Base-by-base conservation (phyloP, 345 rosid species). In the Brassica incana region DNA sequence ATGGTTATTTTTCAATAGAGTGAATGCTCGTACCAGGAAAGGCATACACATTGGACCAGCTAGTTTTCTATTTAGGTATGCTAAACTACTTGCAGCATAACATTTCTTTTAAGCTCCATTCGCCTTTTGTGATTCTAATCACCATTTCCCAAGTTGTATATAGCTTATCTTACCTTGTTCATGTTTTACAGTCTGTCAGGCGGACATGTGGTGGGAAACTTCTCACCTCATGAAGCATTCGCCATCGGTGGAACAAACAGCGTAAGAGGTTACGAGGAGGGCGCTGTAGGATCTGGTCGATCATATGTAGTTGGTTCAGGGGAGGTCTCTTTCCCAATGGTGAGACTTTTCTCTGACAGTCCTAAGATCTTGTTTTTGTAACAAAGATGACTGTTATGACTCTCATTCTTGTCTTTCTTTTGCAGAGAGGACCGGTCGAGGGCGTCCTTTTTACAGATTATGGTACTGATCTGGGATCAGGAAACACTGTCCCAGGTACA, bases 261-360 rank as follows among this genome's bases (percentile, higher is more conserved):
- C 16, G 94, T 95, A 61, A 91, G 98, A 85, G 99, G 98, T 66
- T 95, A 95, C 70, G 95, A 95, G 85, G 99, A 95, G 82, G 99
- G 97, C 45, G 97, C 98, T 9, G 95, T 91, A 76, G 98, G 94
- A 69, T 93, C 99, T 80, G 99, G 95, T 72, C 88, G 92, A 79
- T 93, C 99, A 27, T 93, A 89, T 82, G 86, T 85, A 36, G 93
- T 91, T 74, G 95, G 98, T 70, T 93, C 97, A 0, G 89, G 97
- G 63, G 97, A 95, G 88, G 84, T 88, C 71, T 89, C 97, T 69
- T 88, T 95, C 84, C 98, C 94, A 45, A 3, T 91, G 98, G 98
- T 95, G 69, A 14, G 92, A 75, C 23, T 54, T 71, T 20, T 69
- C 66, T 75, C 78, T 69, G 63, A 33, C 72, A 43, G 60, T 65